Evolutionary conservation across 176 grass and related monocot species (phyloP), one percentile per base, ranked within the genome.

Genomic region (Rhynchospora breviuscula): DNA sequence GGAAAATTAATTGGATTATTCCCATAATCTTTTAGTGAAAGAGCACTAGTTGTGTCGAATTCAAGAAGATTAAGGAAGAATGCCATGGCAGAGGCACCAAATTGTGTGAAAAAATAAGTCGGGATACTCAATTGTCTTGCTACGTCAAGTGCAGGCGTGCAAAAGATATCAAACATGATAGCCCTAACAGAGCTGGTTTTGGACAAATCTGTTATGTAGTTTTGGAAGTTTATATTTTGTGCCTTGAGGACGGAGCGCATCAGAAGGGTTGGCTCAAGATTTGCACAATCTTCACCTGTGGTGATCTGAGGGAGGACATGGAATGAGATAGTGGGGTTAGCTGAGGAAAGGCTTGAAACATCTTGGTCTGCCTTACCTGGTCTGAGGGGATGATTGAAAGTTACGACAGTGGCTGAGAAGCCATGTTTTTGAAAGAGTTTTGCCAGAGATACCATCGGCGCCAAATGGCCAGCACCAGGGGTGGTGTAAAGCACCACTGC

Each of bases 381-480:
- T 43, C 60, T 71, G 51, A 56, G 4, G 0, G 68, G 87, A 58
- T 86, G 73, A n/a, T 89, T 72, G 29, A 66, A 57, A 72, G 83
- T 69, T 12, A 83, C 85, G 1, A 88, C 14, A 10, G 80, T 89
- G 68, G 81, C 80, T 10, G 59, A 77, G 13, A 88, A 53, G 11
- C 85, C 87, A 56, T 84, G 83, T 13, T 40, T 74, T 44, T 73
- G 11, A 81, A 95, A 89, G 6, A 84, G 45, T 69, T 82, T 87
- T 73, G 90, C 90, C 13, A 94, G 88, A 75, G 84, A 44, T 46
- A 92, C 74, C 79, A 82, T 84, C 4, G 93, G 90, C 40, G 64
- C 80, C 8, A 89, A 85, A 73, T 91, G 90, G 12, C 90, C 88
- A 18, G 80, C 72, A 18, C 83, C 91, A 8, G 83, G 7, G 14